Evolutionary conservation across 2,329 filamentous ascomycete species (phyloP).

Genomic region (Arthrobotrys megalospora): DNA sequence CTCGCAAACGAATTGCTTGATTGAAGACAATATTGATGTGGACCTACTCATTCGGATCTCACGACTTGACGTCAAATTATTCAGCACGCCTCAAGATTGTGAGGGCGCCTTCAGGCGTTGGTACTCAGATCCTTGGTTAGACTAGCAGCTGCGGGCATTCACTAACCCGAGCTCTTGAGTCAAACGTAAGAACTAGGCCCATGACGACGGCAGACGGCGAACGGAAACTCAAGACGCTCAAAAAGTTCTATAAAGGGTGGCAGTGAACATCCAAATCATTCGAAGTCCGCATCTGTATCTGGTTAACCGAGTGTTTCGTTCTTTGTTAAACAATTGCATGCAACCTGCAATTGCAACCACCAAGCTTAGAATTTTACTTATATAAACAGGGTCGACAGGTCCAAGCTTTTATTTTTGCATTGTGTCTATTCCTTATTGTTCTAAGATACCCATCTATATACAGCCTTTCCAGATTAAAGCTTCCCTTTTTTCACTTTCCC

Average conservation of each 20-base stretch:
- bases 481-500: background rate
- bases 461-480: background rate
- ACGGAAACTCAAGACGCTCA: background rate
- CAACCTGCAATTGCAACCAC: background rate
- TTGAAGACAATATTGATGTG: background rate
- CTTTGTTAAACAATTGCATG: background rate
- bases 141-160: background rate
- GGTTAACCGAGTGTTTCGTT: slow-evolving; percentile 1
- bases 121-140: slow-evolving; percentile 19
- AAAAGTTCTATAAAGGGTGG: slow-evolving; percentile 19
- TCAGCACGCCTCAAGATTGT: background rate
- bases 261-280: slow-evolving; percentile 2
- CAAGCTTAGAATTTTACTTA: background rate
- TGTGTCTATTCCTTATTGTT: background rate
- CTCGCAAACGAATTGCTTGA: background rate
- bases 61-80: slow-evolving; percentile 6
- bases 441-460: slow-evolving; percentile 13
- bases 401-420: too few species aligned
- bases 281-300: background rate
- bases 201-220: slow-evolving; percentile 1
- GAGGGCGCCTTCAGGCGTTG: slow-evolving; percentile 1
- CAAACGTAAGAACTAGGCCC: slow-evolving; percentile 14
- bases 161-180: slow-evolving; percentile 11
- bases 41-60: background rate
- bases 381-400: background rate